Conservation (phyloP, 1,284 basidiomycete species). For the Wallemia mellicola region DNA sequence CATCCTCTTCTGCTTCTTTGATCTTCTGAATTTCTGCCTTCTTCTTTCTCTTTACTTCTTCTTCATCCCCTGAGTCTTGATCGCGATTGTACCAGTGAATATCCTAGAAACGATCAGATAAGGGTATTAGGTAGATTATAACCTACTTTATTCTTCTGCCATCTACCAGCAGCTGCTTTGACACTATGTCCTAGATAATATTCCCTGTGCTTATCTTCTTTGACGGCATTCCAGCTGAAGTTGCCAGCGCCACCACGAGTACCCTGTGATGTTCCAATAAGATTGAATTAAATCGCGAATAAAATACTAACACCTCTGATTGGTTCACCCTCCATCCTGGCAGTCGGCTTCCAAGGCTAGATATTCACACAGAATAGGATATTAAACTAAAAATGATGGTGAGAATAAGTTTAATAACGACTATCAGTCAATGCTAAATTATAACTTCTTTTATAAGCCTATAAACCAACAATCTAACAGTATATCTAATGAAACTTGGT, state of each 20-base stretch:
- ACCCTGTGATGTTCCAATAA: constrained; percentile 17
- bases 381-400: neutral
- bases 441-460: neutral
- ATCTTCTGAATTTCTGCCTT: constrained; percentile 41
- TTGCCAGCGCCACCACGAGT: constrained; percentile 65
- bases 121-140: constrained; percentile 1
- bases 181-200: constrained; percentile 74
- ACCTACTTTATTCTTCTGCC: constrained; percentile 33
- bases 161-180: constrained; percentile 67
- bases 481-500: neutral
- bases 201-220: constrained; percentile 69
- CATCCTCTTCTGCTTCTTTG: constrained; percentile 64
- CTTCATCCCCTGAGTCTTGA: constrained; percentile 19
- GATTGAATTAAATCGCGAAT: neutral
- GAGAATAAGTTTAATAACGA: neutral
- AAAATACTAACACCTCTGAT: neutral
- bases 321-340: neutral
- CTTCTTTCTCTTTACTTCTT: constrained; percentile 13
- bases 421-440: neutral
- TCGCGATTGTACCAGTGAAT: constrained; percentile 74
- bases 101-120: constrained; percentile 34
- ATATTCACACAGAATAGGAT: neutral
- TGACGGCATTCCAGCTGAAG: constrained; percentile 72
- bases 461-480: neutral
- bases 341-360: neutral